Percentiles rank a stretch among this genome's conserved stretches.
Evolutionary conservation across 1,284 basidiomycete genomes (phyloP).

Genomic region (Exobasidium cylindrosporum): DNA sequence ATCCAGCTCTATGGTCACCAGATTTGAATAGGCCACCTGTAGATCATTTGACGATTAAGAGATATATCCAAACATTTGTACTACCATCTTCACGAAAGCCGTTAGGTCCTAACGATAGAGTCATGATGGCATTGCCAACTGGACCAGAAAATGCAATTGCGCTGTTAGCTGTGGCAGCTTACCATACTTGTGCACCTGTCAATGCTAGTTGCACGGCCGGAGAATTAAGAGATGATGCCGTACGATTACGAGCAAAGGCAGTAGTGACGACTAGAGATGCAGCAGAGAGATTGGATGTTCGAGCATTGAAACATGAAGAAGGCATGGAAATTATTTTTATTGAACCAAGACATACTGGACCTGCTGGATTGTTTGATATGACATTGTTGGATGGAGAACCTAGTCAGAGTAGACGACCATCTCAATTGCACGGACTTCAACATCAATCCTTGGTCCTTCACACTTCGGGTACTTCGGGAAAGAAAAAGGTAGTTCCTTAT

Average conservation of each 20-base stretch:
- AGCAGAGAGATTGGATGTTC: slow-evolving; percentile 44
- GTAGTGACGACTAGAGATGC: slow-evolving; percentile 51
- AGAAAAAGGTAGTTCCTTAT: slow-evolving; percentile 55
- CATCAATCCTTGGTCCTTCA: slow-evolving; percentile 53
- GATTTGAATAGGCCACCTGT: slow-evolving; percentile 49
- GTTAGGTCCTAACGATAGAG: slow-evolving; percentile 49
- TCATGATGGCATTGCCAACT: slow-evolving; percentile 55
- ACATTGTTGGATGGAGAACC: slow-evolving; percentile 22
- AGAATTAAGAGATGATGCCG: slow-evolving; percentile 51
- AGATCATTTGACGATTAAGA: slow-evolving; percentile 48
- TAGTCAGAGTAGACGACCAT: slow-evolving; percentile 32
- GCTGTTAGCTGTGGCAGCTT: slow-evolving; percentile 47
- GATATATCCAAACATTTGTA: slow-evolving; percentile 44
- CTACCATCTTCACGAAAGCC: slow-evolving; percentile 36
- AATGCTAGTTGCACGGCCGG: slow-evolving; percentile 53
- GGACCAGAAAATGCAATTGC: slow-evolving; percentile 53
- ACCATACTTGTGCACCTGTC: slow-evolving; percentile 53
- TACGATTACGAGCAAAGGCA: slow-evolving; percentile 51
- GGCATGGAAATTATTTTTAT: slow-evolving; percentile 54
- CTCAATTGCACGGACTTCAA: slow-evolving; percentile 41
- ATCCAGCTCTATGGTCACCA: slow-evolving; percentile 51
- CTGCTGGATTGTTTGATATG: slow-evolving; percentile 53
- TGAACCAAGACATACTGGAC: slow-evolving; percentile 39
- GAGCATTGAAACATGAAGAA: slow-evolving; percentile 39
- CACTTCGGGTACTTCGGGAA: slow-evolving; percentile 54